Conservation (phyloP, 2,329 filamentous ascomycete species). For the Furcasterigmium sp. region DNA sequence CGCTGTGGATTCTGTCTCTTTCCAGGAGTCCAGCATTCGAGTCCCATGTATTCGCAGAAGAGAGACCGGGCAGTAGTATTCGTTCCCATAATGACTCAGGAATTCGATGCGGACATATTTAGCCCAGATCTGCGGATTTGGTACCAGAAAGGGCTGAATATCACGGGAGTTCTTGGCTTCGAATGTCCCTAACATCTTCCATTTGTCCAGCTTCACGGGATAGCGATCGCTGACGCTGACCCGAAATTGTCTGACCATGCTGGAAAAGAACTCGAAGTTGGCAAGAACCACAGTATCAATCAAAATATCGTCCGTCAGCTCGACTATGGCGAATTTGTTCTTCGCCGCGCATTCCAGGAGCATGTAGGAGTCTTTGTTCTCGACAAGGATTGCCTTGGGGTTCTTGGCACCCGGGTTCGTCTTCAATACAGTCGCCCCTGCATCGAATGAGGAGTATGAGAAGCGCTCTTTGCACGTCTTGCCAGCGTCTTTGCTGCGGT, state of each 20-base stretch:
- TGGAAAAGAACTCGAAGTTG: slow-evolving; percentile 99
- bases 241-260: slow-evolving; percentile 86
- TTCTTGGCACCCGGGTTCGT: slow-evolving; percentile 84
- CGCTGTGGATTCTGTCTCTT: slow-evolving; percentile 67
- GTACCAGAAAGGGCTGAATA: slow-evolving; percentile 89
- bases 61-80: slow-evolving; percentile 93
- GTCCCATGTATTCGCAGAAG: slow-evolving; percentile 89
- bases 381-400: slow-evolving; percentile 79
- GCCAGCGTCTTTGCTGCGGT: slow-evolving; percentile 85
- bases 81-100: slow-evolving; percentile 87
- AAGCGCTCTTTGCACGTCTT: slow-evolving; percentile 97
- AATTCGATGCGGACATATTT: slow-evolving; percentile 91
- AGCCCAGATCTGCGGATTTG: slow-evolving; percentile 93
- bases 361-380: slow-evolving; percentile 99
- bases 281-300: slow-evolving; percentile 96
- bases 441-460: slow-evolving; percentile 96
- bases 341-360: slow-evolving; percentile 79
- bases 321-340: slow-evolving; percentile 92
- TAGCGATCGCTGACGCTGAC: slow-evolving; percentile 93
- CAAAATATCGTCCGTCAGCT: slow-evolving; percentile 79
- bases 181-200: slow-evolving; percentile 83
- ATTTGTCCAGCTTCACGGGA: slow-evolving; percentile 86
- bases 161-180: slow-evolving; percentile 90
- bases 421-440: slow-evolving; percentile 88
- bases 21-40: slow-evolving; percentile 91